Base-by-base conservation (phyloP, 2,329 filamentous ascomycete genomes). In the Talaromyces atroroseus region DNA sequence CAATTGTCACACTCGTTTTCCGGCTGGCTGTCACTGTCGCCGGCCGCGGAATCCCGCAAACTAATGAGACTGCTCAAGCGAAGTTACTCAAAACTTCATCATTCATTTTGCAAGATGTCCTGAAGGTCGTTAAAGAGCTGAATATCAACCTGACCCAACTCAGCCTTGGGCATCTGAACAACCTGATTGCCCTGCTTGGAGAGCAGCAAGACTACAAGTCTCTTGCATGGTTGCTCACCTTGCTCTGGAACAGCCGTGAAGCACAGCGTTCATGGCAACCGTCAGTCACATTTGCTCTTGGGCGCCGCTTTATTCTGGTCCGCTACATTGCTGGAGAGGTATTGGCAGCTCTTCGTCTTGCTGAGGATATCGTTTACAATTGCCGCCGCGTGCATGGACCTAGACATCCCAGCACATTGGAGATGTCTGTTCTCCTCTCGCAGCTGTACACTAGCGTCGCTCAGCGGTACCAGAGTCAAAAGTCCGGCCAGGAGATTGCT, bases 351-450 rank as follows among this genome's bases (percentile, higher is more conserved):
- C 60, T 78, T 32, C 73, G 70, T 36, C 74, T 82, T 34, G 76
- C 75, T 60, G 79, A 81, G 65, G 77, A 80, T 60, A 80, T 82
- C 47, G 74, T 76, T 3, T 82, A 82, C 71, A 82, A 82, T 65
- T 75, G 80, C 63, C 75, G 76, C 23, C 77, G 79, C 32, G 78
- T 78, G 23, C 76, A 79, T 62, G 79, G 79, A 6, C 69, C 74
- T 21, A 70, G 74, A 20, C 72, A 79, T 56, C 67, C 72, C 1
- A 71, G 71, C 52, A 80, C 79, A 2, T 65, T 80, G 46, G 74
- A 79, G 60, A 76, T 77, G 56, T 78, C 75, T 46, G 71, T 74
- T 50, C 70, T 81, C 6, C 71, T 81, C 4, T 76, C 78, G 0
- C 70, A 79, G 62, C 70, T 82, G 3, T 81, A 80, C 68, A 79